A percentile compares a stretch with the other conserved stretches of the same genome.
Evolutionary conservation across 2,329 filamentous ascomycete genomes (phyloP).

Genomic region (Drechslerella dactyloides): DNA sequence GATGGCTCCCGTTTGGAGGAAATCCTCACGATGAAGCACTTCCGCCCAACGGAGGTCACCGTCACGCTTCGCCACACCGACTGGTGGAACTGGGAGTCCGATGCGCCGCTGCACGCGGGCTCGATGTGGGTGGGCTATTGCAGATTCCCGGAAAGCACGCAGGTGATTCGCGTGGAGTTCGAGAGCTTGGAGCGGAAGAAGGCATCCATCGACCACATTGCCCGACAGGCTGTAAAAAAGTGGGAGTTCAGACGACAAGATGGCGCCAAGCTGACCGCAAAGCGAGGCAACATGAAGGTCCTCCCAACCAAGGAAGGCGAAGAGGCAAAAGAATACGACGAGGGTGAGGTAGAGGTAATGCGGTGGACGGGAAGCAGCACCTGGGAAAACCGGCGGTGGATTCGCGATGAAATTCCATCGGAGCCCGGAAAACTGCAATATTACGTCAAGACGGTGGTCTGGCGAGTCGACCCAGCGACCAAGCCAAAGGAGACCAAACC

Average conservation of each 20-base stretch:
- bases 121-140: conserved; percentile 57
- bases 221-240: conserved; percentile 56
- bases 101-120: conserved; percentile 58
- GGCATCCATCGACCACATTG: conserved; percentile 61
- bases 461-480: conserved; percentile 7
- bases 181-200: conserved; percentile 62
- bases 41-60: conserved; percentile 58
- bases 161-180: conserved; percentile 60
- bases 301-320: conserved; percentile 55
- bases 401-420: conserved; percentile 59
- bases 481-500: background rate
- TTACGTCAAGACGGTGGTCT: conserved; percentile 60
- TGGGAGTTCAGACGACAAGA: conserved; percentile 23
- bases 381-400: conserved; percentile 58
- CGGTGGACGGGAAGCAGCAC: conserved; percentile 62
- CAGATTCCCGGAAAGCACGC: conserved; percentile 57
- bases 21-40: conserved; percentile 55
- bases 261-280: conserved; percentile 3
- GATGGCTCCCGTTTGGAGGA: conserved; percentile 51
- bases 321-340: conserved; percentile 56
- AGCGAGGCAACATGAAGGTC: conserved; percentile 57
- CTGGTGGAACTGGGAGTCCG: conserved; percentile 61
- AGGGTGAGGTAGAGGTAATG: conserved; percentile 55
- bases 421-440: conserved; percentile 59
- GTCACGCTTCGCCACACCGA: conserved; percentile 63